phyloP scores from a whole-genome alignment of 768 basidiomycete genomes.

The Leccinum truebloodii region DNA sequence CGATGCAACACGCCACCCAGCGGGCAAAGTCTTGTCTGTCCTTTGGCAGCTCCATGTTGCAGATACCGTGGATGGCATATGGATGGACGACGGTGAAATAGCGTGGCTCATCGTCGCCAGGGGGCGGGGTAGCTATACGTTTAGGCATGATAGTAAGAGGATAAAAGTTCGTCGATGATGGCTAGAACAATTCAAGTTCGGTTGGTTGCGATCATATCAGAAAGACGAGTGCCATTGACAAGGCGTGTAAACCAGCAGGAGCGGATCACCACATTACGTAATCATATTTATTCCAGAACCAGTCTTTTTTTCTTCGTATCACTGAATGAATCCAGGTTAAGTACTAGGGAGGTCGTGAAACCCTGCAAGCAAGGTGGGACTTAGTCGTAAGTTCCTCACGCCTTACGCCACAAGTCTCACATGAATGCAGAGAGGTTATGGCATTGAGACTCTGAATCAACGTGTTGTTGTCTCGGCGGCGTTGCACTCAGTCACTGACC shows the following conservation, averaged over 20 bases:
- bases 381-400: too few species aligned
- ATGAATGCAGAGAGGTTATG: too few species aligned
- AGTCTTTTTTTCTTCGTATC: too few species aligned
- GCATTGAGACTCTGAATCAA: too few species aligned
- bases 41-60: conserved; percentile 40
- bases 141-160: conserved; percentile 38
- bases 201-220: conserved; percentile 4
- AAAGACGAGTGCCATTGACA: neutral
- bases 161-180: neutral
- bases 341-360: too few species aligned
- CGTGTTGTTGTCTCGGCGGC: too few species aligned
- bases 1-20: conserved; percentile 46
- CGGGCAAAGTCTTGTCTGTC: conserved; percentile 41
- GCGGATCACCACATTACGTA: neutral
- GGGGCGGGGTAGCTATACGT: conserved; percentile 43
- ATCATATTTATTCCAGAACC: neutral
- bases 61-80: conserved; percentile 39
- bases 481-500: too few species aligned
- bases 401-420: too few species aligned
- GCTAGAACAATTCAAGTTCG: neutral
- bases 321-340: neutral
- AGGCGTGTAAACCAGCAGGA: neutral
- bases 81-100: conserved; percentile 48
- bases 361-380: too few species aligned
- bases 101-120: conserved; percentile 44